These are phyloP conservation scores for Aechmea fasciata DNA, from an alignment of 176 grass and related monocot species.

Conservation along the genomic window DNA sequence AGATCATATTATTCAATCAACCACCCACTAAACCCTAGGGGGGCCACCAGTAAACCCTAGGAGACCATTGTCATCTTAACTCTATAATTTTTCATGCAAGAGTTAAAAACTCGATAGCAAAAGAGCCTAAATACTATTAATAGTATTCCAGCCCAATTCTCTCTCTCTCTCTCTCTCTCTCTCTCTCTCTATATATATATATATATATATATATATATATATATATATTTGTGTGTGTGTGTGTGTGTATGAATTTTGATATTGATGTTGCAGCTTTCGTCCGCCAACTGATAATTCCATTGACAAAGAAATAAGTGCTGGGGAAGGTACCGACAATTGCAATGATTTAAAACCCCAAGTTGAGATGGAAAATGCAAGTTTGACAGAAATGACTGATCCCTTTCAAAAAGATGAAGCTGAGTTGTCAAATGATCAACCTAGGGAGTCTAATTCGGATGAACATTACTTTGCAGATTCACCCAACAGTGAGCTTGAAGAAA, in stretches of 20 bases:
- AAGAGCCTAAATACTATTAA: too few species aligned
- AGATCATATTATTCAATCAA: too few species aligned
- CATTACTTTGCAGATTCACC: slow-evolving; percentile 11
- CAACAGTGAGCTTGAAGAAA: slow-evolving; percentile 16
- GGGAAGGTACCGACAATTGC: slow-evolving; percentile 1
- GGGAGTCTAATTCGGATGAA: slow-evolving; percentile 12
- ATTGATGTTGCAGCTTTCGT: slow-evolving; percentile 23
- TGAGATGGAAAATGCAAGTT: slow-evolving; percentile 21
- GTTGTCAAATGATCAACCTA: slow-evolving; percentile 5
- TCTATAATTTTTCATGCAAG: too few species aligned
- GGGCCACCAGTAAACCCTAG: too few species aligned
- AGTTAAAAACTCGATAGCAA: too few species aligned
- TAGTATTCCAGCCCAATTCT: too few species aligned
- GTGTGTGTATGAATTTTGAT: background rate
- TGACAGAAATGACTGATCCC: slow-evolving; percentile 6
- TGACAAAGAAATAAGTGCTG: slow-evolving; percentile 7
- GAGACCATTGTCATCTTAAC: too few species aligned
- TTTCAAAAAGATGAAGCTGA: slow-evolving; percentile 18
- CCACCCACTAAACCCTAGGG: too few species aligned
- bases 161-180: too few species aligned
- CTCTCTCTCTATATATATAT: too few species aligned
- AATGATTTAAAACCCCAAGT: slow-evolving; percentile 18
- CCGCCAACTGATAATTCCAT: slow-evolving; percentile 15
- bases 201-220: too few species aligned
- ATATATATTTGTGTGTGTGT: too few species aligned